phyloP scores from a whole-genome alignment of 73 alveolate genomes.

The Breviolum minutum region DNA sequence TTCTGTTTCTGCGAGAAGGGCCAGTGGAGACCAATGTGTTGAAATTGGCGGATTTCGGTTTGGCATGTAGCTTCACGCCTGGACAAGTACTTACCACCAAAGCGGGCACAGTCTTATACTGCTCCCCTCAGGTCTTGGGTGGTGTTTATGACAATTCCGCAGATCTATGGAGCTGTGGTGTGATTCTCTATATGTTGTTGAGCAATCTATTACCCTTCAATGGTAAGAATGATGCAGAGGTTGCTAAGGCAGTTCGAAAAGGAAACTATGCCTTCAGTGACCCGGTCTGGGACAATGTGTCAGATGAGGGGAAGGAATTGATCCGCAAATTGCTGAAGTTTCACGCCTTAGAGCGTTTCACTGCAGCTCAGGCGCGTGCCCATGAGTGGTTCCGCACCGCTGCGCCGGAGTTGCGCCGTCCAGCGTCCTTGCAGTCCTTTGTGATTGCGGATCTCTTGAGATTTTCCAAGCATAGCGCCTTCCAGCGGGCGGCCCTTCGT shows the following conservation, averaged over 20 bases:
- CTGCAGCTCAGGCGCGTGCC: conserved; percentile 67
- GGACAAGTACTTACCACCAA: conserved; percentile 72
- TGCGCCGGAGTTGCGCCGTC: conserved; percentile 69
- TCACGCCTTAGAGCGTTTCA: conserved; percentile 73
- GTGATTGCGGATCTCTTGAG: conserved; percentile 65
- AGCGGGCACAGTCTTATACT: conserved; percentile 79
- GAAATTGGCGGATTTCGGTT: conserved; percentile 88
- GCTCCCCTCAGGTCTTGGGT: conserved; percentile 90
- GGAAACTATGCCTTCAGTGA: conserved; percentile 90
- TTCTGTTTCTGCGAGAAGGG: conserved; percentile 76
- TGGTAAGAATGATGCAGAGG: conserved; percentile 92
- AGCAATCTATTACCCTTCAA: conserved; percentile 46
- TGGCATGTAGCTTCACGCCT: conserved; percentile 91
- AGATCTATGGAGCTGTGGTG: conserved; percentile 87
- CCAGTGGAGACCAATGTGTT: conserved; percentile 90
- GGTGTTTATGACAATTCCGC: conserved; percentile 89
- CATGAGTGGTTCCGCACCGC: conserved; percentile 69
- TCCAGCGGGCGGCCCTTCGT: conserved; percentile 74
- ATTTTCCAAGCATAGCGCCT: conserved; percentile 44
- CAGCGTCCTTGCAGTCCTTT: not conserved
- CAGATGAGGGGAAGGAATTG: conserved; percentile 73
- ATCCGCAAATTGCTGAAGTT: conserved; percentile 79
- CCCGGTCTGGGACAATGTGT: conserved; percentile 40
- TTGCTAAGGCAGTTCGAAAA: conserved; percentile 71
- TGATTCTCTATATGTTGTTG: conserved; percentile 73